Evolutionary conservation across 352 stramenopile species (phyloP), one percentile per base, ranked within the genome.

Genomic region (Globisporangium rhizosaccharum): DNA sequence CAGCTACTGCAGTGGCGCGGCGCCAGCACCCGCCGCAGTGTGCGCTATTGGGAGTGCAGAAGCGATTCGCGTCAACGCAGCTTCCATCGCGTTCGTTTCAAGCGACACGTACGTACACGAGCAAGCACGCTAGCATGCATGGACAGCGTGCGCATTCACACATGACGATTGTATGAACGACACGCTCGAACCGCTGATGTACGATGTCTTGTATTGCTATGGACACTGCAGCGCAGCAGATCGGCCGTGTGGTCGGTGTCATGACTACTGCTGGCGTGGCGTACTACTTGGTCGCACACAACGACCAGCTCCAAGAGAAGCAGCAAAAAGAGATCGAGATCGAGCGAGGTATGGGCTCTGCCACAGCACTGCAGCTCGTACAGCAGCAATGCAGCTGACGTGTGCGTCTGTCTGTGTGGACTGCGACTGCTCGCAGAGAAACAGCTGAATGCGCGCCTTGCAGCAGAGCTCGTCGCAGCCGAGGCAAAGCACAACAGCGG

Each of bases 311-410:
- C 36, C 54, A 79, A 51, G 74, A 83, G 59, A 80, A 84, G 56
- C 72, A 82, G 44, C 67, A 87, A 52, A 82, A 72, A 49, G 72
- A 87, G 36, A 60, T 83, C n/a, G 82, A 92, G 57, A 89, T 83
- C 49, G 70, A 79, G 42, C 54, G 68, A 67, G 75, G 75, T 85
- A 42, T 2, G 57, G 9, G 37, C 11, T 10, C 3, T 15, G 20
- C 0, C 2, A 8, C 48, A 42, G 33, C 1, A 11, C 37, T 1
- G 5, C 11, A 12, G 33, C 33, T 8, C 11, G 33, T 39, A 39
- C 33, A 39, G 8, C 20, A 41, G n/a, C n/a, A 25, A 1, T 25
- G 46, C 23, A 28, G 10, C 10, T 51, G 33, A 15, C 1, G 3
- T 11, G 25, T 39, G 25, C 5, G 9, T 18, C 1, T 30, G 25